phyloP scores from a whole-genome alignment of 164 flowering plant genomes.

The Paratinospora sagittata region DNA sequence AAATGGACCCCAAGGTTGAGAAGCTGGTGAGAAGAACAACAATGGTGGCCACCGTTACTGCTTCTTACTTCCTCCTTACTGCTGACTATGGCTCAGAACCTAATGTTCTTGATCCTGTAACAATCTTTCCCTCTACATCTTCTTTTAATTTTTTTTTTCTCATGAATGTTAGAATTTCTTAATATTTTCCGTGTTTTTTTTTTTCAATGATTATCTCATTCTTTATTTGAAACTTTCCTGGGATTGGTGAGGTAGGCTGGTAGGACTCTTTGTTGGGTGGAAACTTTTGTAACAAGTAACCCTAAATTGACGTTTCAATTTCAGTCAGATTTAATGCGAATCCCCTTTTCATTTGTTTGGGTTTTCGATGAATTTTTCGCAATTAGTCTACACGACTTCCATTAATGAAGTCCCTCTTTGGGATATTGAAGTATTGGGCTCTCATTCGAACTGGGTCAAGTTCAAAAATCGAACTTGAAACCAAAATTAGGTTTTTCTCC shows the following conservation, averaged over 20 bases:
- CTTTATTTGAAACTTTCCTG: neutral
- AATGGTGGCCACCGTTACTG: slow-evolving; percentile 62
- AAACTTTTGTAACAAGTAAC: neutral
- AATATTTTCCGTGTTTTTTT: neutral
- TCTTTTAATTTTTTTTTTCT: neutral
- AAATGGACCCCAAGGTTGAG: slow-evolving; percentile 58
- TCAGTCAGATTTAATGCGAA: neutral
- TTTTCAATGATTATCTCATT: neutral
- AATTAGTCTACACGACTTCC: neutral
- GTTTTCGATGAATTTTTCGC: neutral
- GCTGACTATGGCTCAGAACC: slow-evolving; percentile 87
- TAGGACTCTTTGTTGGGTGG: neutral
- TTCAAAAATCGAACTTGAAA: neutral
- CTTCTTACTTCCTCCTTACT: slow-evolving; percentile 81
- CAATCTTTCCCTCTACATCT: slow-evolving; percentile 7
- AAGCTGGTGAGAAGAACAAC: slow-evolving; percentile 75
- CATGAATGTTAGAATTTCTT: neutral
- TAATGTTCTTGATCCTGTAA: slow-evolving; percentile 78
- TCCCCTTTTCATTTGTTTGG: neutral
- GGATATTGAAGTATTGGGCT: neutral
- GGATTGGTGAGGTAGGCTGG: neutral
- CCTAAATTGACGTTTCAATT: neutral
- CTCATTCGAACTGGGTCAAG: neutral
- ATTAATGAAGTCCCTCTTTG: neutral
- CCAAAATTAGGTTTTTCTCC: neutral